Evolutionary conservation across 1,139 yeast species (phyloP), one percentile per base, ranked within the genome.

Genomic region (Suhomyces panamericanus): DNA sequence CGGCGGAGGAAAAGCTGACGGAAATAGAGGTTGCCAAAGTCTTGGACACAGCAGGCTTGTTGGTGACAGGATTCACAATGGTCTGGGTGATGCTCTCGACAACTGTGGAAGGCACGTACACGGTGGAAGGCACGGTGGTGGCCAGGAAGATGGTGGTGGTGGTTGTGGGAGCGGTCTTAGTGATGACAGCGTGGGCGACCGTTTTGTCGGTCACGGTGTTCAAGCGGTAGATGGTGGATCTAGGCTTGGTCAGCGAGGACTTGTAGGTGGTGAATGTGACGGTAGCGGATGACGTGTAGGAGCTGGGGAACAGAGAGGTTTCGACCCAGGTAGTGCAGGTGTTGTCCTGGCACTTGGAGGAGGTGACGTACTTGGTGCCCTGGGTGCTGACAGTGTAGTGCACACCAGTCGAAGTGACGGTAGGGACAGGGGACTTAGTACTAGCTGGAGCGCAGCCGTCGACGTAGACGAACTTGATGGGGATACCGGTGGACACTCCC

Each of bases 401-500:
- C 8, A 50, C 29, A n/a, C 48, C 47, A 5, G 56, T 44, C 20
- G 43, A 30, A 17, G 41, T 35, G 16, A 43, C 44, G 17, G 41
- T 30, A 13, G 41, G 34, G 5, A 13, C 16, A 6, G 36, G 13
- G 7, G 38, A 24, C 20, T 32, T 28, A 34, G 40, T 24, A 30
- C 20, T 11, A 14, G 36, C 7, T 16, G 39, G 32, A 3, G 15
- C 32, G 6, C 15, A 30, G 9, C 17, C 32, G 14, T 52, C 54
- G 13, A 51, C 70, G 43, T 69, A 64, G 5, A 67, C 71, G 41
- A 69, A 63, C 1, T 60, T 67, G 32, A 70, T 52, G 16, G 63
- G 60, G 33, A 70, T 69, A 15, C 76, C 76, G 4, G 60, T 49
- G 6, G 59, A 37, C 27, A 54, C 46, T 10, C 53, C 48, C 12